Evolutionary conservation across 2,329 filamentous ascomycete genomes (phyloP).

Genomic region (Pseudovirgaria hyperparasitica): DNA sequence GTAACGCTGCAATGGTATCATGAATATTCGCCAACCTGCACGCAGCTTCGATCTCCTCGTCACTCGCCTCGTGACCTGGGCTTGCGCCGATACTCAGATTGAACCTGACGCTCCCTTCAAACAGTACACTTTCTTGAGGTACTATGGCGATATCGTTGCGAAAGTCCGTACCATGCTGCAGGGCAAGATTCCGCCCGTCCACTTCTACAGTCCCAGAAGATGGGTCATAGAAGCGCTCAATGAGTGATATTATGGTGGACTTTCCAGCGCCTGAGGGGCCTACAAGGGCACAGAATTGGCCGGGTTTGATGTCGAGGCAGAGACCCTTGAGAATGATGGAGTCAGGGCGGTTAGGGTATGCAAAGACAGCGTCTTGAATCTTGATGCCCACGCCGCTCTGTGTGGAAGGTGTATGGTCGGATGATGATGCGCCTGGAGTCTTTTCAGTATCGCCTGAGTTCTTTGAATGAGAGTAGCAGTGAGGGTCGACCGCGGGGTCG

Average conservation of each 20-base stretch:
- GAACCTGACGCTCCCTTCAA: conserved; percentile 35
- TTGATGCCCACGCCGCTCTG: conserved; percentile 29
- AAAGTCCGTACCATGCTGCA: conserved; percentile 24
- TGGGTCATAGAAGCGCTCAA: conserved; percentile 43
- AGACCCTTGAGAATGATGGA: conserved; percentile 44
- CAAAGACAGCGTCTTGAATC: conserved; percentile 49
- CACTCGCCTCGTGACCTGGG: conserved; percentile 41
- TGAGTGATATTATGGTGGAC: conserved; percentile 45
- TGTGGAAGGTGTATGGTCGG: conserved; percentile 1
- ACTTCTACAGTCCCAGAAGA: conserved; percentile 38
- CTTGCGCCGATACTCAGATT: conserved; percentile 35
- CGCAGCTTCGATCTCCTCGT: conserved; percentile 52
- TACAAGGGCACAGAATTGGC: conserved; percentile 51
- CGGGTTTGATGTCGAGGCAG: conserved; percentile 43
- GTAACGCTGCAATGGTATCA: conserved; percentile 49
- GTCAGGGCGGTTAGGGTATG: conserved; percentile 51
- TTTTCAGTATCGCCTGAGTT: neutral
- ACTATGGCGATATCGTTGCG: conserved; percentile 34
- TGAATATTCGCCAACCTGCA: conserved; percentile 59
- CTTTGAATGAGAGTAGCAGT: neutral
- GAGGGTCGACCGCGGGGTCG: neutral
- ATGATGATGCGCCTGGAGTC: conserved; percentile 3
- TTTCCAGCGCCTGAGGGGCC: conserved; percentile 56
- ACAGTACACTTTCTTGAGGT: conserved; percentile 35
- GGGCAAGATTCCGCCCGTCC: conserved; percentile 37